These are phyloP conservation scores for Krasilnikovozyma curviuscula DNA, from an alignment of 768 basidiomycete species.

Conservation along the genomic window DNA sequence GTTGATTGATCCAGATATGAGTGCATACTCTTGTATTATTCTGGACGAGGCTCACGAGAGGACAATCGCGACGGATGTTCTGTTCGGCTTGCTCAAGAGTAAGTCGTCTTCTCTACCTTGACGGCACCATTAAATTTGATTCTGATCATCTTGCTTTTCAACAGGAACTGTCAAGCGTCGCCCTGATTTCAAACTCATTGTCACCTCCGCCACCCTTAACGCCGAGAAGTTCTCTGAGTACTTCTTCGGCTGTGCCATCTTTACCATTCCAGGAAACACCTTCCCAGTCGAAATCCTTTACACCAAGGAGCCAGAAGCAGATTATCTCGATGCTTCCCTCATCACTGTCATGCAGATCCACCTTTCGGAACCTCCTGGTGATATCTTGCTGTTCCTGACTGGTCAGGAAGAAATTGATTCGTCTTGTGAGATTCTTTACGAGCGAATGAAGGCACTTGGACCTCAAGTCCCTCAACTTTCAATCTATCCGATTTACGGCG, in stretches of 20 bases:
- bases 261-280: slow-evolving; percentile 98
- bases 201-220: slow-evolving; percentile 95
- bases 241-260: slow-evolving; percentile 96
- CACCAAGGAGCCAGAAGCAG: slow-evolving; percentile 92
- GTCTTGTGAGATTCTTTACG: slow-evolving; percentile 84
- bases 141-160: background rate
- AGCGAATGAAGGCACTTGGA: slow-evolving; percentile 96
- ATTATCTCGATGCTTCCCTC: slow-evolving; percentile 92
- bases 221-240: slow-evolving; percentile 99
- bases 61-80: slow-evolving; percentile 92
- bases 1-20: slow-evolving; percentile 83
- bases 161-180: slow-evolving; percentile 84
- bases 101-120: slow-evolving; percentile 13
- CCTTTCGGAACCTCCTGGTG: slow-evolving; percentile 90
- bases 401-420: slow-evolving; percentile 99
- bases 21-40: slow-evolving; percentile 86
- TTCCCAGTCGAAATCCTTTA: slow-evolving; percentile 97
- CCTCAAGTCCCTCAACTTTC: slow-evolving; percentile 96
- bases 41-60: slow-evolving; percentile 97
- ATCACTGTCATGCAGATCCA: slow-evolving; percentile 99
- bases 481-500: slow-evolving; percentile 94
- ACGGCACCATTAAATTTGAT: no score
- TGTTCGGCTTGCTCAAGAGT: slow-evolving; percentile 90
- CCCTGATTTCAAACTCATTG: slow-evolving; percentile 89
- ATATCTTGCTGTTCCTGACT: slow-evolving; percentile 88